phyloP scores from a whole-genome alignment of 306 rosid genomes.

The Pterocarpus santalinus region DNA sequence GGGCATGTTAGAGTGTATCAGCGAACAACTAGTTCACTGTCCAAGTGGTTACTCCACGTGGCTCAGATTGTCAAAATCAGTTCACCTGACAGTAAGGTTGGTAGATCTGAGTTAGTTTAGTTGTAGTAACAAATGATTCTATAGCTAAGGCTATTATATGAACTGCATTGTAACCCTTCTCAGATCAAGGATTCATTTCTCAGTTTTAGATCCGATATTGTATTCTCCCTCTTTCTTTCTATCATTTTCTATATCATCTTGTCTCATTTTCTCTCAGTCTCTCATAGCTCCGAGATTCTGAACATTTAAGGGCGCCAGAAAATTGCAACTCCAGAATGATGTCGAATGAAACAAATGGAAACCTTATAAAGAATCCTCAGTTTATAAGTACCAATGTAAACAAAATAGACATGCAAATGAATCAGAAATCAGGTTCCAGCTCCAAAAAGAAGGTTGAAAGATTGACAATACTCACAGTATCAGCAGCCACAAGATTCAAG shows the following conservation, averaged over 20 bases:
- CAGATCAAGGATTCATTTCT: background rate
- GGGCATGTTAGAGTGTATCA: background rate
- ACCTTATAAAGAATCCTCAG: slow-evolving; percentile 6
- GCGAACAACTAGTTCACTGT: background rate
- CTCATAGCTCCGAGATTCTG: background rate
- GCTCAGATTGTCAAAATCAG: background rate
- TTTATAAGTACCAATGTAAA: background rate
- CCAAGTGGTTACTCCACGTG: background rate
- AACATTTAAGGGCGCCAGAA: background rate
- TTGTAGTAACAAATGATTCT: background rate
- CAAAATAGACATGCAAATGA: slow-evolving; percentile 13
- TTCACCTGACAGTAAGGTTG: background rate
- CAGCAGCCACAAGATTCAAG: slow-evolving; percentile 95
- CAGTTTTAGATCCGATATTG: too few relatives aligned
- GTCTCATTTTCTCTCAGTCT: background rate
- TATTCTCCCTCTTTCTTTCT: too few relatives aligned
- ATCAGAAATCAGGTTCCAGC: slow-evolving; percentile 10
- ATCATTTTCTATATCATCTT: background rate
- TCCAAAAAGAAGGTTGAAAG: slow-evolving; percentile 31
- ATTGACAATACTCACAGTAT: slow-evolving; percentile 73
- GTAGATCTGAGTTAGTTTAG: background rate
- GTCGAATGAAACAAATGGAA: slow-evolving; percentile 1
- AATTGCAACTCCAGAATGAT: background rate
- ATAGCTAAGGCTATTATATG: background rate
- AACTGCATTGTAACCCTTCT: background rate